Evolutionary conservation across 1,139 yeast genomes (phyloP).

Genomic region (Scheffersomyces segobiensis): DNA sequence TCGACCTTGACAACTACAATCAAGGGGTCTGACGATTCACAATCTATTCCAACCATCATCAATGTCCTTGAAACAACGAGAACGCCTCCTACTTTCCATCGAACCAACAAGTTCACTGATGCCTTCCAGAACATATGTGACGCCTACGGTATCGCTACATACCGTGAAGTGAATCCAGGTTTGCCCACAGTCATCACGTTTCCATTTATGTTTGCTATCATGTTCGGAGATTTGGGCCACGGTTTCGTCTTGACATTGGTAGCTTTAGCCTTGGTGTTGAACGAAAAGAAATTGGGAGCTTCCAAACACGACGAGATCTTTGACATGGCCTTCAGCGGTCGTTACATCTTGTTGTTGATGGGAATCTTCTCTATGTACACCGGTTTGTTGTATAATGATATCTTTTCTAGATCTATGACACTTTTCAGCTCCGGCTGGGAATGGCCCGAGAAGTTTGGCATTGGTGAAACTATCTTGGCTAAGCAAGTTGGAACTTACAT

Average conservation of each 20-base stretch:
- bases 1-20: slow-evolving; percentile 36
- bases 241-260: slow-evolving; percentile 79
- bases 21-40: slow-evolving; percentile 24
- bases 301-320: slow-evolving; percentile 87
- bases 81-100: slow-evolving; percentile 92
- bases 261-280: slow-evolving; percentile 66
- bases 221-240: slow-evolving; percentile 99
- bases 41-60: slow-evolving; percentile 66
- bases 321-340: slow-evolving; percentile 93
- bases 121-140: slow-evolving; percentile 94
- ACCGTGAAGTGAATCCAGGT: slow-evolving; percentile 95
- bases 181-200: slow-evolving; percentile 92
- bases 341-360: slow-evolving; percentile 88
- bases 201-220: slow-evolving; percentile 98
- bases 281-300: slow-evolving; percentile 64
- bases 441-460: slow-evolving; percentile 63
- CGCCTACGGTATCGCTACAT: slow-evolving; percentile 92
- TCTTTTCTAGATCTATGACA: slow-evolving; percentile 88
- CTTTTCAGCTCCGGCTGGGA: slow-evolving; percentile 86
- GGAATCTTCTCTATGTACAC: slow-evolving; percentile 92
- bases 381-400: slow-evolving; percentile 89
- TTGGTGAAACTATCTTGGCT: slow-evolving; percentile 15
- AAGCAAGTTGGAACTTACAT: slow-evolving; percentile 49
- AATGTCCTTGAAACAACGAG: slow-evolving; percentile 78
- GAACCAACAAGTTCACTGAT: slow-evolving; percentile 85